A percentile compares a stretch with the other conserved stretches of the same genome.
These are phyloP conservation scores for Nannochloris sp. DNA, from an alignment of 139 green algal genomes.

Conservation along the genomic window DNA sequence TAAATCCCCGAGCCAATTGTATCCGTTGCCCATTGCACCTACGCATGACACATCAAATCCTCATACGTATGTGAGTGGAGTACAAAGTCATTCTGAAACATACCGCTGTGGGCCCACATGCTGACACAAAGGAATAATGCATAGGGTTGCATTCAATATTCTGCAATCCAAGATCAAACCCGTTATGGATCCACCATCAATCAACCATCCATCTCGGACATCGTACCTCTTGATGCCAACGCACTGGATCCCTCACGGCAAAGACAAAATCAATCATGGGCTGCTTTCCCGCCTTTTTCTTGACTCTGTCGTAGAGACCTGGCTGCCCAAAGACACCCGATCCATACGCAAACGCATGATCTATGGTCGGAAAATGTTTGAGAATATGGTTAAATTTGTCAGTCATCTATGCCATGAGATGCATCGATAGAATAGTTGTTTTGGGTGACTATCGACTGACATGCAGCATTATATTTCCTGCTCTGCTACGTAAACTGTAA, in stretches of 20 bases:
- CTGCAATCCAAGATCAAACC: constrained; percentile 20
- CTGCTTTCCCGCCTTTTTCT: neutral
- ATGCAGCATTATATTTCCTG: too few species aligned
- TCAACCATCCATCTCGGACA: neutral
- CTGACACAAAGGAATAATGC: constrained; percentile 63
- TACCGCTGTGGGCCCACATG: constrained; percentile 35
- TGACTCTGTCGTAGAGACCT: constrained; percentile 42
- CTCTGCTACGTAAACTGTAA: too few species aligned
- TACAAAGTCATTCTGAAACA: neutral
- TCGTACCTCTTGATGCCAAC: constrained; percentile 60
- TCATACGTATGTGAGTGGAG: neutral
- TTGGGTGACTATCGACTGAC: too few species aligned
- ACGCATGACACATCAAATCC: neutral
- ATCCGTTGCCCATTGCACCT: constrained; percentile 9
- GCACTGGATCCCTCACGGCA: constrained; percentile 48
- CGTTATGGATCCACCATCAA: neutral
- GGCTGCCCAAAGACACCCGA: constrained; percentile 76
- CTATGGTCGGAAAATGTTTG: constrained; percentile 48
- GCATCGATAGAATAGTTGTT: too few species aligned
- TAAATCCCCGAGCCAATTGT: constrained; percentile 24
- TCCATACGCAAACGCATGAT: constrained; percentile 78
- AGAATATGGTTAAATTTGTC: constrained; percentile 18
- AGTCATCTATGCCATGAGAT: neutral
- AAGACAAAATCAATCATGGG: constrained; percentile 82
- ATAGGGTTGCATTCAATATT: constrained; percentile 56